These are phyloP conservation scores for Trapa bicornis DNA, from an alignment of 345 rosid genomes.

Conservation along the genomic window DNA sequence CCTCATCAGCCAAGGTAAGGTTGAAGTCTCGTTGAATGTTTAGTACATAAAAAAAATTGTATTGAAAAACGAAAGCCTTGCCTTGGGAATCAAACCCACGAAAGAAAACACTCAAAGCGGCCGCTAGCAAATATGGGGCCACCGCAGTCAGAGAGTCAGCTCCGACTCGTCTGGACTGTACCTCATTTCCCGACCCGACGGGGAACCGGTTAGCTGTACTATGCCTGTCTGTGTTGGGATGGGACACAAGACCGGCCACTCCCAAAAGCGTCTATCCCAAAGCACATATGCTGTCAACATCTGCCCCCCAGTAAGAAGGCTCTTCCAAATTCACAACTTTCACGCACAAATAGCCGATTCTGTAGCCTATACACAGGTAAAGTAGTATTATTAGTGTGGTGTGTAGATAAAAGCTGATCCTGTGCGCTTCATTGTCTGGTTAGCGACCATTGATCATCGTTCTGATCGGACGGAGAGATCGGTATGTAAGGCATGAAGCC, in stretches of 20 bases:
- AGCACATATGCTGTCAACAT: not conserved
- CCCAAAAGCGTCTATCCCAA: not conserved
- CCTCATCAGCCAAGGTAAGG: not conserved
- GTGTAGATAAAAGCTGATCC: not conserved
- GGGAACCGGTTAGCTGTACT: conserved; percentile 5
- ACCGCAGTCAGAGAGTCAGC: not conserved
- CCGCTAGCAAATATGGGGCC: not conserved
- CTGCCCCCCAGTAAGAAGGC: not conserved
- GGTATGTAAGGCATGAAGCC: conserved; percentile 31
- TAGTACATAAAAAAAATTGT: not conserved
- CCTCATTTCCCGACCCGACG: not conserved
- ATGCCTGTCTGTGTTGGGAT: not conserved
- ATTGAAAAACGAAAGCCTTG: not conserved
- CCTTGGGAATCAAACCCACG: not conserved
- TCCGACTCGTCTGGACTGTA: not conserved
- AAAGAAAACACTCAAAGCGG: not conserved
- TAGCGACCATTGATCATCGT: conserved; percentile 10
- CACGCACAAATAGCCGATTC: not conserved
- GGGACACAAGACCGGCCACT: not conserved
- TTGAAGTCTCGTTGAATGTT: not conserved
- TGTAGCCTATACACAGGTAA: not conserved
- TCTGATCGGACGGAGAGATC: conserved; percentile 20
- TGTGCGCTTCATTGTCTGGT: not conserved
- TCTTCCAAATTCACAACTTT: conserved; percentile 1
- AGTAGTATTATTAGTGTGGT: not conserved